Evolutionary conservation across 1,284 basidiomycete genomes (phyloP).

Genomic region (Coniophora puteana): DNA sequence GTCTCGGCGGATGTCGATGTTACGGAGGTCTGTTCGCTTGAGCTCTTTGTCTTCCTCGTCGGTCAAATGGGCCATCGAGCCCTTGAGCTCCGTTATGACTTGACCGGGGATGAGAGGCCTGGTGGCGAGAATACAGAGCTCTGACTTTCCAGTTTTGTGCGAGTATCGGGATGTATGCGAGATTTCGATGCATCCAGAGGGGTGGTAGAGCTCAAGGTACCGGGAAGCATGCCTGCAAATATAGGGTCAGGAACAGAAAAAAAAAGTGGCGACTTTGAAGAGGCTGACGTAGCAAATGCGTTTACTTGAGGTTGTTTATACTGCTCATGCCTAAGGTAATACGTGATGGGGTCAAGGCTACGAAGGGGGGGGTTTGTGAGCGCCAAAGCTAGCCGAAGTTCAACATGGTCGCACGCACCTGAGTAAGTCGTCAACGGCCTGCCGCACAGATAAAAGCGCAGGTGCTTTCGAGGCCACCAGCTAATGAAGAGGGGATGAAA

Average conservation of each 20-base stretch:
- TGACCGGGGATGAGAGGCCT: constrained; percentile 65
- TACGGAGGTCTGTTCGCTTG: constrained; percentile 66
- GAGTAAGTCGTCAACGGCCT: constrained; percentile 72
- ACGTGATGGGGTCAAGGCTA: constrained; percentile 68
- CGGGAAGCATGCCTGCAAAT: constrained; percentile 72
- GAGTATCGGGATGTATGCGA: constrained; percentile 83
- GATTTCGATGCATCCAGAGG: constrained; percentile 81
- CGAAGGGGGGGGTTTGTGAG: constrained; percentile 14
- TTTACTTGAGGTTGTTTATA: constrained; percentile 80
- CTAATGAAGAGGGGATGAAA: constrained; percentile 30
- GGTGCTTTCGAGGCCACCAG: constrained; percentile 54
- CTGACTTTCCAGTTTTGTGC: constrained; percentile 83
- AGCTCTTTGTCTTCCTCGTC: constrained; percentile 81
- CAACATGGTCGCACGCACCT: constrained; percentile 44
- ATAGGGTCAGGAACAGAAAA: constrained; percentile 19
- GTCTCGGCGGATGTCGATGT: constrained; percentile 76
- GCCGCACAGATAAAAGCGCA: constrained; percentile 51
- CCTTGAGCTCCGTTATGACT: constrained; percentile 79
- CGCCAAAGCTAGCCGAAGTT: constrained; percentile 17
- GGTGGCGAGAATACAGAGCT: constrained; percentile 87
- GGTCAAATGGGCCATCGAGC: constrained; percentile 82
- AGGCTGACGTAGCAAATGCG: constrained; percentile 84
- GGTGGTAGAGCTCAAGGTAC: constrained; percentile 81
- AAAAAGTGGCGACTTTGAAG: constrained; percentile 32
- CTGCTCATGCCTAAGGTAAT: constrained; percentile 65